Conservation (phyloP, 2,329 filamentous ascomycete genomes). For the Paecilomyces formosus region DNA sequence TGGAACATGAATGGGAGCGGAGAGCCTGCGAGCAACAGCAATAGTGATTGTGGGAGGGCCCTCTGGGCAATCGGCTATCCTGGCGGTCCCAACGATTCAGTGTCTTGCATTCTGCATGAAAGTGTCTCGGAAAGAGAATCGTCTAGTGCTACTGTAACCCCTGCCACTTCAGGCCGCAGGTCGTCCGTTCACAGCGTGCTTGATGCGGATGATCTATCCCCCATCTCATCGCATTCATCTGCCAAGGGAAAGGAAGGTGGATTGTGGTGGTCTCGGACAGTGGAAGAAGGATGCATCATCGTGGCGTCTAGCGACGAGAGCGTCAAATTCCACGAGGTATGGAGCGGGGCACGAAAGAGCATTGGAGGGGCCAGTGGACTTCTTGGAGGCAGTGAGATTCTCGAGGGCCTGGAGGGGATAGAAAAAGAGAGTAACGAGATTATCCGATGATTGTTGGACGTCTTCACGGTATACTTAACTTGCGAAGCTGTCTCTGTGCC, state of each 20-base stretch:
- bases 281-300: constrained; percentile 74
- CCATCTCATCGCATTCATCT: background rate
- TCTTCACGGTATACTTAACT: background rate
- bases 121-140: constrained; percentile 5
- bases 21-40: constrained; percentile 13
- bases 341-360: constrained; percentile 58
- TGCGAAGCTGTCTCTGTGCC: background rate
- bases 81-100: constrained; percentile 44
- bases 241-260: constrained; percentile 42
- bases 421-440: constrained; percentile 50
- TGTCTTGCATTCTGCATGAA: background rate
- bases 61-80: constrained; percentile 86
- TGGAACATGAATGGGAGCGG: constrained; percentile 56
- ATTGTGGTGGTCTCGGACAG: constrained; percentile 49
- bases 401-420: constrained; percentile 74
- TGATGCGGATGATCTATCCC: background rate
- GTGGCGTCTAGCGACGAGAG: constrained; percentile 87
- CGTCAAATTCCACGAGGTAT: constrained; percentile 94
- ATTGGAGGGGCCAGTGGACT: constrained; percentile 51
- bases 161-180: background rate
- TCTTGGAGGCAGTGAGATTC: constrained; percentile 74
- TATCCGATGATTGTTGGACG: constrained; percentile 50
- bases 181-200: background rate
- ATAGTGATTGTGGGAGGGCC: constrained; percentile 45
- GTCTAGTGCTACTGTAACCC: constrained; percentile 5